Evolutionary conservation across 768 basidiomycete genomes (phyloP).

Genomic region (Leccinum variicolor): DNA sequence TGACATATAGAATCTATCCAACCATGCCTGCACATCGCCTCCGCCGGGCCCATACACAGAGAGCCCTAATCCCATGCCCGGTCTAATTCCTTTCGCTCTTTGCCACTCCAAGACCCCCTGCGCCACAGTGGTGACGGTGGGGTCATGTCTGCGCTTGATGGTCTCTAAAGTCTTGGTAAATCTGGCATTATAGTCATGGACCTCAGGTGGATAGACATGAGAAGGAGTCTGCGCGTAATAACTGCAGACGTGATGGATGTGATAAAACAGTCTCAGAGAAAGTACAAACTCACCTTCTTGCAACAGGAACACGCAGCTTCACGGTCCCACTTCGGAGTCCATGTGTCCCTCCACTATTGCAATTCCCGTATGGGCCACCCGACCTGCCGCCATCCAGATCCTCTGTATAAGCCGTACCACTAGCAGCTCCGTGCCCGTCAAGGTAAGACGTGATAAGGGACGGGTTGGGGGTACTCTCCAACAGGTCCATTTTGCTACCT

Average conservation of each 20-base stretch:
- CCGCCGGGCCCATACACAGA: constrained; percentile 58
- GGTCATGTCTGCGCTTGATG: constrained; percentile 95
- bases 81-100: constrained; percentile 37
- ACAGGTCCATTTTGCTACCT: constrained; percentile 42
- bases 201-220: constrained; percentile 84
- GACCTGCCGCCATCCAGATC: not conserved
- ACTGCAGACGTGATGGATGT: constrained; percentile 36
- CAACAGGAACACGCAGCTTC: constrained; percentile 78
- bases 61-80: constrained; percentile 28
- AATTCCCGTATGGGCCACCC: constrained; percentile 13
- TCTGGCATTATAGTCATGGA: constrained; percentile 86
- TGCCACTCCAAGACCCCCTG: constrained; percentile 99
- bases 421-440: constrained; percentile 31
- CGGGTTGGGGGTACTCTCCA: constrained; percentile 79
- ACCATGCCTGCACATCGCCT: constrained; percentile 88
- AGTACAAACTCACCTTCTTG: constrained; percentile 56
- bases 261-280: constrained; percentile 2
- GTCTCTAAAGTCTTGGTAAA: constrained; percentile 86
- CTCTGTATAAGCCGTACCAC: constrained; percentile 7
- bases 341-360: constrained; percentile 26
- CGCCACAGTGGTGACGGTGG: constrained; percentile 95
- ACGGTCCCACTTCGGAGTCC: constrained; percentile 50
- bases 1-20: constrained; percentile 96
- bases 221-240: constrained; percentile 80
- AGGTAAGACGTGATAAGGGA: constrained; percentile 42